Evolutionary conservation across 495 filamentous ascomycete genomes (phyloP), one percentile per base, ranked within the genome.

Genomic region (Penicillium riverlandense): DNA sequence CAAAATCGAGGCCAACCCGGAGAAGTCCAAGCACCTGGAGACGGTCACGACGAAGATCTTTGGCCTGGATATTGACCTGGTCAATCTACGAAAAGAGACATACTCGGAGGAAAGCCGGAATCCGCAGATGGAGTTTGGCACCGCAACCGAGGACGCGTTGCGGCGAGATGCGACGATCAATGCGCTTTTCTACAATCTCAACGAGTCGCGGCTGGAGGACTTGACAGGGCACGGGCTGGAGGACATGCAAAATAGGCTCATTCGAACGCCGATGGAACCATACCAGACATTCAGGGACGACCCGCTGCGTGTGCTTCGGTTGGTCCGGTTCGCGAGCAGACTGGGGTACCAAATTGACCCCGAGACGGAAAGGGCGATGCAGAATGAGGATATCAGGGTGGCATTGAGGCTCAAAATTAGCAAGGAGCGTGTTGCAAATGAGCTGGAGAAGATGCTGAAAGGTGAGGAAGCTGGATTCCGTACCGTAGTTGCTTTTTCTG

Each of bases 11-110:
- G 82, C 81, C 38, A 97, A 99, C 56, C 94, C 92, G 1, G 92
- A 97, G 53, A 96, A 96, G 65, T 95, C 88, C 12, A 99, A 99
- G 68, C 90, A 99, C 62, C 75, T 99, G 22, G 92, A 94, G 65
- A 97, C 94, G 0, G 86, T 86, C 9, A 95, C 87, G 2, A 90
- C 83, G 2, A 85, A 72, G 49, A 77, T 98, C 29, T 82, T 95
- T 48, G 90, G 88, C 1, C 68, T 95, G 31, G 91, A 97, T 54
- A 76, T 97, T 15, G 92, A 98, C 52, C 77, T 98, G 52, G 92
- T 98, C 34, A 97, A 98, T 59, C 69, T 98, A 44, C 77, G 92
- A 33, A 92, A 89, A 59, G 92, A 98, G 67, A 86, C 83, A 11
- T 98, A 98, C 52, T 72, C 79, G 2, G 78, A 85, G 8, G 82